Percentiles rank a stretch among this genome's conserved stretches.
Evolutionary conservation across 441 rosid genomes (phyloP).

Genomic region (Adansonia gregorii): DNA sequence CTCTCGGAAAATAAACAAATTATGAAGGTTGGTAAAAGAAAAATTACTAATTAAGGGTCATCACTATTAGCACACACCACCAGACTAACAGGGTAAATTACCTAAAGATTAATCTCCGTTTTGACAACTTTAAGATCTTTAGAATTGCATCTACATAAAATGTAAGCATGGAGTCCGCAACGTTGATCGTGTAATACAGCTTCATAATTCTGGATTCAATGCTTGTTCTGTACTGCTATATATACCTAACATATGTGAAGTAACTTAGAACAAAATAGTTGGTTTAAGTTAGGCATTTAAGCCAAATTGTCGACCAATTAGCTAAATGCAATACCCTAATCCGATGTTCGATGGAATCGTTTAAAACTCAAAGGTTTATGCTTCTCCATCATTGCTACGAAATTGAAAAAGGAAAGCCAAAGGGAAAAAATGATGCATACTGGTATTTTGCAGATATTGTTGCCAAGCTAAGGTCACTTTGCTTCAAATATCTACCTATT

Average conservation of each 20-base stretch:
- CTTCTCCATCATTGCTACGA: not conserved
- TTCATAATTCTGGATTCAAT: not conserved
- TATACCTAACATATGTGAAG: not conserved
- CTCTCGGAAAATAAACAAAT: not conserved
- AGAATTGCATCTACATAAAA: not conserved
- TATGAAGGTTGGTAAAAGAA: not conserved
- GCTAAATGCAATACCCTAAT: not conserved
- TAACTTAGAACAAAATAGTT: not conserved
- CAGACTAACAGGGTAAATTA: not conserved
- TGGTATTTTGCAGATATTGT: not conserved
- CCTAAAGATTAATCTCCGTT: not conserved
- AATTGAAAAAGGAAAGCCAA: not conserved
- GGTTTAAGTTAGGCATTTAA: not conserved
- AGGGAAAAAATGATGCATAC: not conserved
- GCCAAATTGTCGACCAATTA: not conserved
- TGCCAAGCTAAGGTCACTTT: not conserved
- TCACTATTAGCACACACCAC: not conserved
- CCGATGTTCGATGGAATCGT: not conserved
- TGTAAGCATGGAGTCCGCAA: not conserved
- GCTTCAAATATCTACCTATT: not conserved
- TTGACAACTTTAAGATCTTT: not conserved
- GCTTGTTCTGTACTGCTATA: not conserved
- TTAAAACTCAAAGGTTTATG: not conserved
- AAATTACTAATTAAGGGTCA: conserved; percentile 3
- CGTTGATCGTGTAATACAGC: not conserved